Evolutionary conservation across 768 basidiomycete genomes (phyloP), one percentile per base, ranked within the genome.

Genomic region (Pholiota molesta): DNA sequence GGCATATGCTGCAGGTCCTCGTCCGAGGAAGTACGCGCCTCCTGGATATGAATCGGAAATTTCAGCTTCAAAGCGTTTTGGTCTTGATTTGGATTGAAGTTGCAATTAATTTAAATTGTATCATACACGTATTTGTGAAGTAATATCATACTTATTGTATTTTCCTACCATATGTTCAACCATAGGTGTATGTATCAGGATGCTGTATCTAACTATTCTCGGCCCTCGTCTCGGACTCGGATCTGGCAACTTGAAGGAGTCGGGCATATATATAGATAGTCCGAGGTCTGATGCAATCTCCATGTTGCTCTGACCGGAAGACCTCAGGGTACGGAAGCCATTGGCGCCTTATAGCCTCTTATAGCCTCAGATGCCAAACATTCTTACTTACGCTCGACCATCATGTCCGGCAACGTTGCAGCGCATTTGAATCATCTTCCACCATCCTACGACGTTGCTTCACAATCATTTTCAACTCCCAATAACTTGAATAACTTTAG

Each of bases 11-110:
- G 54, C 56, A 31, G 74, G 74, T 23, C 71, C 74, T 23, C 68
- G 67, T 23, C 74, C 75, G 31, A 65, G 71, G 54, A 72, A 64
- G 59, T 73, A 72, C 52, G 66, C 72, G 17, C 72, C 75, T 23
- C 74, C 74, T 13, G 66, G 66, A 19, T 71, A 74, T 49, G 68
- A 71, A 23, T 26, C 47, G 19, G 47, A 49, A 13, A 49, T 26
- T 14, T 10, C 21, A 21, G 47, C 13, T 14, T 23, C 47, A 21
- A 21, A 21, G 47, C 47, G 23, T 14, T 49, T 44, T 44, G 16
- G 3, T 3, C 9, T 49, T n/a, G 23, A 49, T 49, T 10, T 35
- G 4, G 8, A 13, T 19, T 47, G 19, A 47, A 9, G 19, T 5
- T 21, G 45, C 2, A 47, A 47, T 26, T 26, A n/a, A n/a, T n/a